Evolutionary conservation across 768 basidiomycete genomes (phyloP), one percentile per base, ranked within the genome.

Genomic region (Boletellus ananas): DNA sequence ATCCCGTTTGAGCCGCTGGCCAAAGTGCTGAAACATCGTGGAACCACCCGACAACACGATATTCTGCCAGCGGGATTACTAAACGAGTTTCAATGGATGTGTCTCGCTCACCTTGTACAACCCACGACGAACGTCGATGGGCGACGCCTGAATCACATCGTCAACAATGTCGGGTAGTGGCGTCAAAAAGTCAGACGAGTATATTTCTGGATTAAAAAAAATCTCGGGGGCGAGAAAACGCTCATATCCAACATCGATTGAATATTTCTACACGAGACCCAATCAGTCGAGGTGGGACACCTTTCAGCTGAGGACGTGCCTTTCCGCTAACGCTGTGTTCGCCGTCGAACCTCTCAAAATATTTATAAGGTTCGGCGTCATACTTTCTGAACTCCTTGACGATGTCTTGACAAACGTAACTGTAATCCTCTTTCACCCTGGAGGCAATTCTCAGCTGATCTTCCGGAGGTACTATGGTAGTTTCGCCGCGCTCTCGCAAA

Each of bases 201-300:
- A 90, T 58, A 99, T 97, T 70, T 99, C 95, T 13, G 96, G 96
- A 73, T 98, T 98, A 80, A 97, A 98, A 76, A 98, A 98, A 62
- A 98, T 96, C 70, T 98, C 96, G 6, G 96, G 94, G 6, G 95
- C 96, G 45, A 98, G 84, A 81, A 99, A 99, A 21, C 96, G 92
- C 69, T 98, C 96, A 70, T 97, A 98, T 17, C 96, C 96, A 50
- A 99, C 84, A 61, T 99, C 95, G 42, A 98, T 74, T 17, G 78
- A 70, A 73, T 99, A 97, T 88, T 93, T 90, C 94, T 94, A 49
- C 23, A 20, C 29, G 35, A 34, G 20, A 17, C 36, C 58, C 33
- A 53, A 54, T 58, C n/a, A 52, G 43, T 34, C 21, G 10, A 50
- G n/a, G 41, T 9, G 20, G 16, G 12, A 17, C 13, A 20, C 3